Percentiles rank a stretch among this genome's conserved stretches.
Evolutionary conservation across 2,329 filamentous ascomycete genomes (phyloP).

Genomic region (Aureobasidium leucospermi): DNA sequence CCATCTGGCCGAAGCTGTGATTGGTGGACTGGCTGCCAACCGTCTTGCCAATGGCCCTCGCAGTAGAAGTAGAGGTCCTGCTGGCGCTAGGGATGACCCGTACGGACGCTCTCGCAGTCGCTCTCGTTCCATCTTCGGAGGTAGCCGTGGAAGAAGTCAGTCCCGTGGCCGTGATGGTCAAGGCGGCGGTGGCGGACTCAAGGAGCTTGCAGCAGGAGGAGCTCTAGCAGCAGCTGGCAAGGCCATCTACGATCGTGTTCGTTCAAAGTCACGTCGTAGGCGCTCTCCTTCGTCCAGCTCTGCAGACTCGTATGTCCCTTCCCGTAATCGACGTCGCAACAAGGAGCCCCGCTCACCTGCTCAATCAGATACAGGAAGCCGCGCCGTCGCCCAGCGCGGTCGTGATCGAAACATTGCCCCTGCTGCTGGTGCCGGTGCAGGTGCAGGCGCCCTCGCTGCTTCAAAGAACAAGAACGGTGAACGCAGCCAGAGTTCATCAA

Average conservation of each 20-base stretch:
- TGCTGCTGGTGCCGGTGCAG: conserved; percentile 34
- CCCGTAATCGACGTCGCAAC: conserved; percentile 36
- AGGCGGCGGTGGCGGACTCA: conserved; percentile 40
- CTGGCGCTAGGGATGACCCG: conserved; percentile 29
- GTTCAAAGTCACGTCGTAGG: conserved; percentile 45
- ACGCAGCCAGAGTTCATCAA: conserved; percentile 24
- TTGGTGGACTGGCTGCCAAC: conserved; percentile 82
- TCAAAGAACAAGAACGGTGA: conserved; percentile 13
- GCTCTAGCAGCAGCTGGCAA: conserved; percentile 45
- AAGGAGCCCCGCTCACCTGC: conserved; percentile 32
- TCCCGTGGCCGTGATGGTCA: conserved; percentile 34
- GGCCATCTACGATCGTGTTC: conserved; percentile 48
- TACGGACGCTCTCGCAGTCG: conserved; percentile 58
- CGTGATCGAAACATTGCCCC: conserved; percentile 36
- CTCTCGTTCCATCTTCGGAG: conserved; percentile 51
- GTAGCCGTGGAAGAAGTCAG: conserved; percentile 43
- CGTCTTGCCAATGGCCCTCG: conserved; percentile 75
- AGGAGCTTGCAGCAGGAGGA: conserved; percentile 42
- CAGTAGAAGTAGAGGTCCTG: conserved; percentile 55
- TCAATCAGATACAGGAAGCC: conserved; percentile 31
- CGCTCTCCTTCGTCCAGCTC: conserved; percentile 39
- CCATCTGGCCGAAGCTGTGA: conserved; percentile 76
- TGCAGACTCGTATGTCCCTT: conserved; percentile 46
- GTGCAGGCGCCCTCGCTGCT: conserved; percentile 25
- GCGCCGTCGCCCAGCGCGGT: conserved; percentile 24